Base-by-base conservation (phyloP, 225 moss, liverwort and hornwort genomes). In the Rhytidiadelphus loreus region DNA sequence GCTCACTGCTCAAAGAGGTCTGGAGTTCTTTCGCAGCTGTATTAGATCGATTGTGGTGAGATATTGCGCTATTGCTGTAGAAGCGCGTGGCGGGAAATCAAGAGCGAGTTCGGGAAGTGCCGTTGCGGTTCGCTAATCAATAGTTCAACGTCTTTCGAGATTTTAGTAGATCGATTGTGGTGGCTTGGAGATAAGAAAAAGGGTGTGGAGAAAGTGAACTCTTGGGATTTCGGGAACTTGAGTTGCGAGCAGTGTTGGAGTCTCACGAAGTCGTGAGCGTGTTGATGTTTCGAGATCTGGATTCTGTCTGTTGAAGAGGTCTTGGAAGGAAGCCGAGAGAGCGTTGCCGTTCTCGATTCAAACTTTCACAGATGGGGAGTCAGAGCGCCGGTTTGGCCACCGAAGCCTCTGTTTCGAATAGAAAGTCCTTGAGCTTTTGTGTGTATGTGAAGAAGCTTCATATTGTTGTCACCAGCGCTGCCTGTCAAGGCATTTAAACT, bases 391-490 rank as follows among this genome's bases (percentile, higher is more conserved):
- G 88, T 76, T 22, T 22, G 77, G 88, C 29, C 29, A 46, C 57
- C 23, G 69, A 84, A 78, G 48, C 50, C 84, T 83, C 32, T 78
- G 68, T 84, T 58, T 69, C 88, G 23, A 84, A 84, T 59, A 77
- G 87, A 32, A 41, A n/a, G 60, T 87, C 61, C 8, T 81, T 60
- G 12, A 71, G 87, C 39, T 84, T 84, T n/a, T 68, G 77, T 78
- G 77, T 68, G 30, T 84, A 88, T 32, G 84, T 84, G 69, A 88
- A 88, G 69, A 88, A 88, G 84, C 88, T 84, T 30, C 88, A 88
- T 84, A 84, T 88, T 59, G 83, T 88, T 32, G 69, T 78, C 7
- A 3, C 1, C 3, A 4, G 23, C 52, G 50, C 60, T 39, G 32
- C 24, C 44, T 64, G 75, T 61, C 48, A 69, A 84, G 59, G 17